phyloP scores from a whole-genome alignment of 805 yeast genomes.

The Hanseniaspora pseudoguilliermondii region DNA sequence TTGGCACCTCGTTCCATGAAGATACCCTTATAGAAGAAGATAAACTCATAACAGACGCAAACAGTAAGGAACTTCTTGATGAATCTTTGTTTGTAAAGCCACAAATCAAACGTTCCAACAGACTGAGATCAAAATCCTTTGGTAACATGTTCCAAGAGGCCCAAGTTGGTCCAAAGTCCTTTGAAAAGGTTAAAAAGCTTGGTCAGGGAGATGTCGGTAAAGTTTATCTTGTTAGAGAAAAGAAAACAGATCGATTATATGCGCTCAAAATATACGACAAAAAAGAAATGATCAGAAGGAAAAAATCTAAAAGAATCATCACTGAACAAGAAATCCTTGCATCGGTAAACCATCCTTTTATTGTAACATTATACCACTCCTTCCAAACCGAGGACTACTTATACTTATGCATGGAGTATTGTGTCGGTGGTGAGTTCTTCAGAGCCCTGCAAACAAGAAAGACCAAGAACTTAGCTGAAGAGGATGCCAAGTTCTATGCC shows the following conservation, averaged over 20 bases:
- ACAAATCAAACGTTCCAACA: slow-evolving; percentile 22
- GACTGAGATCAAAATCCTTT: slow-evolving; percentile 35
- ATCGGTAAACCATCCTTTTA: slow-evolving; percentile 91
- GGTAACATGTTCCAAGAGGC: slow-evolving; percentile 63
- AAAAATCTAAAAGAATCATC: slow-evolving; percentile 83
- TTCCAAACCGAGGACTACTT: slow-evolving; percentile 88
- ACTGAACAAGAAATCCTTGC: slow-evolving; percentile 96
- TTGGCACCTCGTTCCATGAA: not conserved
- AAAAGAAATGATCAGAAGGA: slow-evolving; percentile 87
- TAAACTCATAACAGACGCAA: not conserved
- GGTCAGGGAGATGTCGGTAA: slow-evolving; percentile 98
- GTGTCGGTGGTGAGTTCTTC: slow-evolving; percentile 98
- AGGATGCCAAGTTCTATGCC: slow-evolving; percentile 86
- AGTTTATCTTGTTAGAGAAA: slow-evolving; percentile 83
- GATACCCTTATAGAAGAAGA: not conserved
- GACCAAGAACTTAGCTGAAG: slow-evolving; percentile 72
- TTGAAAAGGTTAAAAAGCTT: slow-evolving; percentile 75
- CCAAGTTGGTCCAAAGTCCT: slow-evolving; percentile 74
- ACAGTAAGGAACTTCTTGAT: not conserved
- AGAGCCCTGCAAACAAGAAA: slow-evolving; percentile 86
- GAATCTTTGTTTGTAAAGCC: not conserved
- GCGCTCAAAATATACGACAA: slow-evolving; percentile 90
- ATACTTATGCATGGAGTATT: slow-evolving; percentile 93
- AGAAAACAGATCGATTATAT: slow-evolving; percentile 54
- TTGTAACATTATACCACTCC: slow-evolving; percentile 89